phyloP scores from a whole-genome alignment of 2,329 filamentous ascomycete genomes.

The Cladophialophora exuberans region DNA sequence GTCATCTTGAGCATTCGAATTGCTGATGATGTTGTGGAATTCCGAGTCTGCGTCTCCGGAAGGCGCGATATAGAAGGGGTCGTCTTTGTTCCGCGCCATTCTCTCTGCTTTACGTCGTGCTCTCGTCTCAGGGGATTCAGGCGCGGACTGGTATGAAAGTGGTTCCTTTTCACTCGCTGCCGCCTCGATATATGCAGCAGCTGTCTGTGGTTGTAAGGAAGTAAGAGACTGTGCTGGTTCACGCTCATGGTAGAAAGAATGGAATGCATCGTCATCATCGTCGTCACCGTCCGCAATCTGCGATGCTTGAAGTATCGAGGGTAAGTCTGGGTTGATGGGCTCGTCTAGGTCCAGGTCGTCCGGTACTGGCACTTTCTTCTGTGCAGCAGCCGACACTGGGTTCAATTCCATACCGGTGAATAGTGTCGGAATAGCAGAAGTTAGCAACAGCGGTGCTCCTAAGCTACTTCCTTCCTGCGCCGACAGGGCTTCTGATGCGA shows the following conservation, averaged over 20 bases:
- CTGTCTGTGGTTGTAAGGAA: conserved; percentile 17
- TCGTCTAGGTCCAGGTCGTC: conserved; percentile 76
- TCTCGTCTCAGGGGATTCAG: conserved; percentile 71
- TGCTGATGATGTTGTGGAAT: conserved; percentile 58
- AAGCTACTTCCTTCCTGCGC: conserved; percentile 34
- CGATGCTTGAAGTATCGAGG: conserved; percentile 63
- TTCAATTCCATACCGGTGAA: conserved; percentile 89
- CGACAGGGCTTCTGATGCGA: conserved; percentile 75
- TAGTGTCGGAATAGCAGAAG: conserved; percentile 84
- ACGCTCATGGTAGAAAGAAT: conserved; percentile 46
- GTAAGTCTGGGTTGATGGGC: conserved; percentile 77
- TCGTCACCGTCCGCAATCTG: conserved; percentile 42
- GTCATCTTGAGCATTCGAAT: conserved; percentile 64
- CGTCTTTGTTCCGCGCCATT: conserved; percentile 81
- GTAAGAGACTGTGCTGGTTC: conserved; percentile 34
- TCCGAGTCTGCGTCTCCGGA: conserved; percentile 71
- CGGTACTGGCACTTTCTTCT: conserved; percentile 82
- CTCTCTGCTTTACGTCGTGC: conserved; percentile 76
- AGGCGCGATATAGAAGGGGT: conserved; percentile 87
- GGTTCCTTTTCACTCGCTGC: conserved; percentile 25
- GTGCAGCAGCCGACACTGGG: conserved; percentile 80
- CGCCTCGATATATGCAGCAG: conserved; percentile 11
- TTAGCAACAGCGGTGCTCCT: conserved; percentile 80
- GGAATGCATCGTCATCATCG: conserved; percentile 52
- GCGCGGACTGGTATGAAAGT: conserved; percentile 51